Percentiles rank a stretch among this genome's conserved stretches.
Evolutionary conservation across 768 basidiomycete species (phyloP).

Genomic region (Calvatia gigantea): DNA sequence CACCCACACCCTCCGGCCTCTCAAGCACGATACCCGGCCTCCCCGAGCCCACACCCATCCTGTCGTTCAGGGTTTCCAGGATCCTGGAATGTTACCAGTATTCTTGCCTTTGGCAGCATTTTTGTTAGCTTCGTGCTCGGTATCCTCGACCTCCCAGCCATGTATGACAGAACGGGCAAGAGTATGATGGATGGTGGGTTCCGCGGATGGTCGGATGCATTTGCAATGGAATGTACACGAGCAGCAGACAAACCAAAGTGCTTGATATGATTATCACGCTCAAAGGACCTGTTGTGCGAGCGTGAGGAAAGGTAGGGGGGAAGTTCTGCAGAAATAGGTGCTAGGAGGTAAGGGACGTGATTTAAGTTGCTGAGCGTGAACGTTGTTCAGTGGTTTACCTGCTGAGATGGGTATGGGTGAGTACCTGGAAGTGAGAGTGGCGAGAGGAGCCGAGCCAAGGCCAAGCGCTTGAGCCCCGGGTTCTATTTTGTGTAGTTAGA

Average conservation of each 20-base stretch:
- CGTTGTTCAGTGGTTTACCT: too few species aligned
- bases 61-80: slow-evolving; percentile 16
- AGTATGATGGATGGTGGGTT: slow-evolving; percentile 89
- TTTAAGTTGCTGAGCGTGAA: too few species aligned
- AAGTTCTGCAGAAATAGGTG: too few species aligned
- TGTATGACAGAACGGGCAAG: slow-evolving; percentile 91
- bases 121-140: slow-evolving; percentile 17
- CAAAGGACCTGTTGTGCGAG: slow-evolving; percentile 58
- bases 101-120: slow-evolving; percentile 11
- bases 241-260: slow-evolving; percentile 96
- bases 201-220: slow-evolving; percentile 88
- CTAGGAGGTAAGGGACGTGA: too few species aligned
- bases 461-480: too few species aligned
- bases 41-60: not conserved
- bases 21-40: not conserved
- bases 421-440: too few species aligned
- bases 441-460: too few species aligned
- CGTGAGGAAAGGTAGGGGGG: slow-evolving; percentile 2
- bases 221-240: slow-evolving; percentile 97
- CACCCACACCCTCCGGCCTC: not conserved
- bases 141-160: slow-evolving; percentile 38
- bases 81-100: slow-evolving; percentile 14
- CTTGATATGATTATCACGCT: slow-evolving; percentile 90
- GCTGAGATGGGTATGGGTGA: too few species aligned
- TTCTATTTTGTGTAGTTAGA: too few species aligned